phyloP scores from a whole-genome alignment of 192 early-diverging fungal genomes.

The Backusella parvicylindrica region DNA sequence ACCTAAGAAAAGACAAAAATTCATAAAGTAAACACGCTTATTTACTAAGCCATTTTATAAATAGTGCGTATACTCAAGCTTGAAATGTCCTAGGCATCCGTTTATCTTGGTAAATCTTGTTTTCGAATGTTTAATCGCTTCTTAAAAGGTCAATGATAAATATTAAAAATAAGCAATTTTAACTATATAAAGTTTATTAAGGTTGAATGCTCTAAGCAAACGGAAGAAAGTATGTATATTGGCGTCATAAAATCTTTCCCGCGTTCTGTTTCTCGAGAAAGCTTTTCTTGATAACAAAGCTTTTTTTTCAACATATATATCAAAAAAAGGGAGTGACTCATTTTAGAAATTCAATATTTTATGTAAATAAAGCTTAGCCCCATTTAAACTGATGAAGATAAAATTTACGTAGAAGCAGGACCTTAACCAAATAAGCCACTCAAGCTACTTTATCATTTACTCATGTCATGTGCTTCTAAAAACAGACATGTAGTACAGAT shows the following conservation, averaged over 20 bases:
- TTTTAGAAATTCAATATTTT: neutral
- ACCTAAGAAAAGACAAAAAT: too few relatives aligned
- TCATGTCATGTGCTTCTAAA: neutral
- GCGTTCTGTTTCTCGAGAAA: too few relatives aligned
- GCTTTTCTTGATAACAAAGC: neutral
- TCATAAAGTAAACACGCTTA: neutral
- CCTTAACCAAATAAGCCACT: too few relatives aligned
- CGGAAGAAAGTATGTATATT: neutral
- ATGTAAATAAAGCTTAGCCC: neutral
- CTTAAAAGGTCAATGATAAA: too few relatives aligned
- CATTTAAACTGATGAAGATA: neutral
- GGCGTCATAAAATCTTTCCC: neutral
- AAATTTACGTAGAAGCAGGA: too few relatives aligned
- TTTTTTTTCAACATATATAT: neutral
- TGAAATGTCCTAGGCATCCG: neutral
- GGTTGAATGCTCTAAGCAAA: too few relatives aligned
- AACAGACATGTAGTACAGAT: neutral
- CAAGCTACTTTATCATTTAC: neutral
- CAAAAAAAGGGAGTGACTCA: neutral
- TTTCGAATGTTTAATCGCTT: too few relatives aligned
- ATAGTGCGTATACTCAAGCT: neutral
- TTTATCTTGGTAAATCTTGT: neutral
- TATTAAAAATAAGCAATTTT: too few relatives aligned
- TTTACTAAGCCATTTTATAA: neutral
- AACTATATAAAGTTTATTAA: too few relatives aligned